Base-by-base conservation (phyloP, 73 alveolate species). In the Chromera velia region DNA sequence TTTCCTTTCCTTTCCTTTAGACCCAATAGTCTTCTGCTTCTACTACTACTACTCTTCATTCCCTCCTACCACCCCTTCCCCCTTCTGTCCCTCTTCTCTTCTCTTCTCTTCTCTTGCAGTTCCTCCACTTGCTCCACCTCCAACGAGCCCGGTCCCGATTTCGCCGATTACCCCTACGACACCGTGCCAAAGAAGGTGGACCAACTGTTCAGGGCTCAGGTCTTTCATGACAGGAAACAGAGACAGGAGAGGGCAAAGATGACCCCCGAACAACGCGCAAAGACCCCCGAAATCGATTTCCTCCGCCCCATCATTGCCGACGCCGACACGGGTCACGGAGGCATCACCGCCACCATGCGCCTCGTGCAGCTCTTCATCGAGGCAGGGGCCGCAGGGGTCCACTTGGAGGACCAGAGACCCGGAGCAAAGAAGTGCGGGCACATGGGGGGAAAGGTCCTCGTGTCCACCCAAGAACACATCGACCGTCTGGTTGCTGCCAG, bases 291-390 rank as follows among this genome's bases (percentile, higher is more conserved):
- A n/a, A 73, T 76, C n/a, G 98, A 93, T 85, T 91, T 91, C 85
- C 75, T 93, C 71, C 86, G 80, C 55, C 98, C 98, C 40, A 85
- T 89, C 80, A 93, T 93, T 40, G 96, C 96, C 32, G 98, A 93
- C 70, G 98, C 96, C 29, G 98, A 93, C 87, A 96, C 98, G 28
- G 98, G 98, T 0, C 91, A 89, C 73, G 98, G 98, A 29, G 98
- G 98, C 66, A 82, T 90, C 74, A 91, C 96, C 28, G 80, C 93
- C 70, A 90, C 90, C 72, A 93, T 93, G 98, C 91, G 91, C 84
- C 88, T 91, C 33, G 90, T 73, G 48, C 63, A 76, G 83, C 78
- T 90, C 82, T 91, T 93, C 89, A 83, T 93, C 28, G 98, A 93
- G 82, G 90, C 93, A 62, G 98, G 98, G 27, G 98, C 96, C 18